phyloP scores from a whole-genome alignment of 768 basidiomycete genomes.

The Pulveroboletus sp. region DNA sequence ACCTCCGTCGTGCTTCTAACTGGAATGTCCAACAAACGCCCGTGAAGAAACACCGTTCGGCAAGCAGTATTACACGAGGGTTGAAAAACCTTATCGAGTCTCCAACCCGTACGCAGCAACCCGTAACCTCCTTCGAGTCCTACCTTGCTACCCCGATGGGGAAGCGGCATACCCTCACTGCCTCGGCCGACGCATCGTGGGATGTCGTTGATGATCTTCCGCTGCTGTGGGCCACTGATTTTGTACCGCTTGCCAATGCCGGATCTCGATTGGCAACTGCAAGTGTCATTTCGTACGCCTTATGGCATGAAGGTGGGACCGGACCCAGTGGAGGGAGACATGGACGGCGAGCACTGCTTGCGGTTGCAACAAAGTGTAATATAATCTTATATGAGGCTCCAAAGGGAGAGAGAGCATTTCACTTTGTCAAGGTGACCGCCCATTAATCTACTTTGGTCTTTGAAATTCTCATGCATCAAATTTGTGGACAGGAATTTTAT shows the following conservation, averaged over 20 bases:
- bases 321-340: constrained; percentile 40
- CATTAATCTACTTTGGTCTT: not conserved
- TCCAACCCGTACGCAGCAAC: constrained; percentile 28
- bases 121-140: constrained; percentile 23
- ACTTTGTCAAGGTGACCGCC: constrained; percentile 61
- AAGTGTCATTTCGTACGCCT: constrained; percentile 60
- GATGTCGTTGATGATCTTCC: constrained; percentile 72
- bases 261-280: constrained; percentile 58
- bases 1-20: constrained; percentile 48
- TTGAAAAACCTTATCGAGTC: constrained; percentile 53
- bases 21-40: constrained; percentile 48
- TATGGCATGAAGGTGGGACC: constrained; percentile 58
- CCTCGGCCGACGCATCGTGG: constrained; percentile 54
- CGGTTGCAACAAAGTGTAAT: constrained; percentile 68
- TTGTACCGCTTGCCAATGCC: constrained; percentile 65
- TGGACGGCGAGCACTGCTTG: constrained; percentile 53
- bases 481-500: constrained; percentile 68
- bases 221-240: constrained; percentile 84
- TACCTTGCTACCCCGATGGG: constrained; percentile 29
- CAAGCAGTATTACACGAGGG: constrained; percentile 57
- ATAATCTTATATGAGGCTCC: constrained; percentile 80
- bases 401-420: constrained; percentile 76
- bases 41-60: constrained; percentile 45
- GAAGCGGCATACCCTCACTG: constrained; percentile 22
- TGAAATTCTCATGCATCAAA: not conserved